A percentile compares a stretch with the other conserved stretches of the same genome.
Evolutionary conservation across 78 protist species (phyloP).

Genomic region (Cavenderia fasciculata): DNA sequence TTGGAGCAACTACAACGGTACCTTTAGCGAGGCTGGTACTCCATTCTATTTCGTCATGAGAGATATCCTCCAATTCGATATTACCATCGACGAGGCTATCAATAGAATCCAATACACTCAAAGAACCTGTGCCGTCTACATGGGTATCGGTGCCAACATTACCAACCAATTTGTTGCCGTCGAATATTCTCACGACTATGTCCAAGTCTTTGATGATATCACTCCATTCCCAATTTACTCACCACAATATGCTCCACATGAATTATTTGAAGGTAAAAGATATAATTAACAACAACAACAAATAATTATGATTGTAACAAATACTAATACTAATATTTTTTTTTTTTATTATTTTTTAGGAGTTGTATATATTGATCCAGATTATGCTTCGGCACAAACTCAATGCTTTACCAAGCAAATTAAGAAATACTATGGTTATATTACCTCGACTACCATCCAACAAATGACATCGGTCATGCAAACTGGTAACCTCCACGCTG

Average conservation of each 20-base stretch:
- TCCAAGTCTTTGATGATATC: conserved; percentile 9
- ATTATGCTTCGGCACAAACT: conserved; percentile 14
- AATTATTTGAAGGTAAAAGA: neutral
- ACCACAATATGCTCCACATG: conserved; percentile 18
- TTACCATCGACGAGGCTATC: conserved; percentile 34
- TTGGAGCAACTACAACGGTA: conserved; percentile 67
- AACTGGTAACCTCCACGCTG: conserved; percentile 62
- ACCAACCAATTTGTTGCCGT: conserved; percentile 27
- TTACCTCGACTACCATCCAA: neutral
- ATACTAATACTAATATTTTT: too few relatives aligned
- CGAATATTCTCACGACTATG: conserved; percentile 30
- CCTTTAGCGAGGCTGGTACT: conserved; percentile 40
- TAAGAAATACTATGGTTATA: neutral
- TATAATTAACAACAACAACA: conserved; percentile 38
- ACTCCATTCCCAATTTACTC: conserved; percentile 40
- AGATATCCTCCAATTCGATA: conserved; percentile 56
- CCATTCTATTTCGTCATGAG: conserved; percentile 74
- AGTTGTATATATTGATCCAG: too few relatives aligned
- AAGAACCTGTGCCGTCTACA: conserved; percentile 73
- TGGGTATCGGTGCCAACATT: conserved; percentile 73
- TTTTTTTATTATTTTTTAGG: too few relatives aligned
- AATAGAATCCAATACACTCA: conserved; percentile 36
- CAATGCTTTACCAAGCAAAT: too few relatives aligned
- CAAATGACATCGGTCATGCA: neutral
- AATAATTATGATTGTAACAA: too few relatives aligned